These are phyloP conservation scores for Colletotrichum truncatum DNA, from an alignment of 2,329 filamentous ascomycete genomes.

Conservation along the genomic window DNA sequence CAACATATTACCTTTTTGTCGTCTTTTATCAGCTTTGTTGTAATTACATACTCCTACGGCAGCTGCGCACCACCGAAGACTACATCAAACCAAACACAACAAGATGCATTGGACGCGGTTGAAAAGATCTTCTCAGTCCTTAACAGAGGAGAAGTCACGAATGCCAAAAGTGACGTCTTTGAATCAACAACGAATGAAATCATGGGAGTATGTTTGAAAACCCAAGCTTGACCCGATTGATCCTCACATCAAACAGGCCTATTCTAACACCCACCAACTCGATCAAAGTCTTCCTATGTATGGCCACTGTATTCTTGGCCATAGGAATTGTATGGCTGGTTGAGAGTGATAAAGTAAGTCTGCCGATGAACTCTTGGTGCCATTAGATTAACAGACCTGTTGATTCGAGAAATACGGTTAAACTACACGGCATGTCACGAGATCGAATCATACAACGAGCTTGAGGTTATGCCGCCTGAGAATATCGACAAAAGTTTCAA, in stretches of 20 bases:
- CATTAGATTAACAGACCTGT: no score
- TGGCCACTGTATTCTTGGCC: background rate
- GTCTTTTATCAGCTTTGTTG: no score
- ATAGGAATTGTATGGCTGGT: background rate
- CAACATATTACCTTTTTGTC: no score
- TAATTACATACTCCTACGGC: no score
- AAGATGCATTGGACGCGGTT: no score
- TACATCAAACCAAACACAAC: no score
- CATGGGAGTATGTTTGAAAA: background rate
- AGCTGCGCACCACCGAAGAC: no score
- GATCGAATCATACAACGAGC: constrained; percentile 7
- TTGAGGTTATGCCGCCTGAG: constrained; percentile 10
- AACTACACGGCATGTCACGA: constrained; percentile 12
- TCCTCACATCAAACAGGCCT: background rate
- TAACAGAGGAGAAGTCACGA: background rate
- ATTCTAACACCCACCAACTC: constrained; percentile 1
- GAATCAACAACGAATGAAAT: background rate
- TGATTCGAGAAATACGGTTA: background rate
- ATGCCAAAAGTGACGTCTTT: background rate
- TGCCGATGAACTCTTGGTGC: rapidly evolving
- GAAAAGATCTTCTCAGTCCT: no score
- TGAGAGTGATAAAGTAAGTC: background rate
- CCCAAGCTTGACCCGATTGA: background rate
- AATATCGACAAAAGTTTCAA: constrained; percentile 2
- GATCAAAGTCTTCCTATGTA: background rate